These are phyloP conservation scores for Fusarium sp. DNA, from an alignment of 2,329 filamentous ascomycete genomes.

Conservation along the genomic window DNA sequence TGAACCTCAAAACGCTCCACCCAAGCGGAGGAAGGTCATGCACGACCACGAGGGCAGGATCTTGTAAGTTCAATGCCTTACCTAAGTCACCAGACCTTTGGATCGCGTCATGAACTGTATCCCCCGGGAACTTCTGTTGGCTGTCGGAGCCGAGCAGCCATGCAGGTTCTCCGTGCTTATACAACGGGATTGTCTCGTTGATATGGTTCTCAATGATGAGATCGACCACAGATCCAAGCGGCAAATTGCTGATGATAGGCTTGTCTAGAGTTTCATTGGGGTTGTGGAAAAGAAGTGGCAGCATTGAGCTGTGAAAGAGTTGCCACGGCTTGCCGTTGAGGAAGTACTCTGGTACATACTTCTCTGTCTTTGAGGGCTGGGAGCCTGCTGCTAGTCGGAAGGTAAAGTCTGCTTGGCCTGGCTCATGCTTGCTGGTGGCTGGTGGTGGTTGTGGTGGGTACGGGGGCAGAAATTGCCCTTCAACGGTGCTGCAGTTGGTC, in stretches of 20 bases:
- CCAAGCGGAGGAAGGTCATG: not conserved
- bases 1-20: not conserved
- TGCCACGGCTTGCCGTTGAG: slow-evolving; percentile 18
- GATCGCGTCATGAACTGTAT: not conserved
- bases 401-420: not conserved
- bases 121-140: not conserved
- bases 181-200: slow-evolving; percentile 14
- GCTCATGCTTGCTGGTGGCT: not conserved
- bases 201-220: slow-evolving; percentile 8
- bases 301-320: slow-evolving; percentile 17
- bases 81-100: not conserved
- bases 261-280: not conserved
- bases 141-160: slow-evolving; percentile 4
- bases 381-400: slow-evolving; percentile 1
- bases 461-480: not conserved
- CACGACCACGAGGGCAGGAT: not conserved
- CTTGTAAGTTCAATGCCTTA: not conserved
- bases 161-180: slow-evolving; percentile 2
- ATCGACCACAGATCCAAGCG: slow-evolving; percentile 13
- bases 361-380: slow-evolving; percentile 5
- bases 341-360: slow-evolving; percentile 2
- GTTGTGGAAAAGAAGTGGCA: slow-evolving; percentile 10
- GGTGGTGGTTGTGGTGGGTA: not conserved
- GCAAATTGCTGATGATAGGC: not conserved
- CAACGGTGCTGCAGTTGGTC: not conserved